These are phyloP conservation scores for Corynascus novoguineensis DNA, from an alignment of 495 filamentous ascomycete species.

Conservation along the genomic window DNA sequence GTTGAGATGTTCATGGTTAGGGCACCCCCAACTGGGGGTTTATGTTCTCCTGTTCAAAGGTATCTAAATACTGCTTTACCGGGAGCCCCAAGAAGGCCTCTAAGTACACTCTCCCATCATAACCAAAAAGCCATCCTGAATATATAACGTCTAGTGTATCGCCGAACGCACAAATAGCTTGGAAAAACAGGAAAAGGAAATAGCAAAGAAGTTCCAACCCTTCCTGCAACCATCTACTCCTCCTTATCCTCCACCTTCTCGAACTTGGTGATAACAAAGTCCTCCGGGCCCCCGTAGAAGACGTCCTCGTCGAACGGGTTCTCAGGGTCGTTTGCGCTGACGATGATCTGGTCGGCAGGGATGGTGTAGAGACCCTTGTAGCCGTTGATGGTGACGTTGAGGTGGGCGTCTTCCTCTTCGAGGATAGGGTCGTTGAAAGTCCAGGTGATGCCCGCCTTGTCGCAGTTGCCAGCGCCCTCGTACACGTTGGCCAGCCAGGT, in stretches of 20 bases:
- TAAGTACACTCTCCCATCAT: too few species aligned
- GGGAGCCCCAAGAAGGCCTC: too few species aligned
- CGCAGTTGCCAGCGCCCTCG: not conserved
- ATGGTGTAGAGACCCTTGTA: not conserved
- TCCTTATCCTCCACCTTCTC: not conserved
- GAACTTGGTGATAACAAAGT: not conserved
- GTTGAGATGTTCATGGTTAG: too few species aligned
- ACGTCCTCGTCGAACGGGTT: conserved; percentile 1
- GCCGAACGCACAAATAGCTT: not conserved
- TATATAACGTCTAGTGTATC: not conserved
- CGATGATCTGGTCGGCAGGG: not conserved
- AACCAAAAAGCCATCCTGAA: too few species aligned
- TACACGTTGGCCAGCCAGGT: not conserved
- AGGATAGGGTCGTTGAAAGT: not conserved
- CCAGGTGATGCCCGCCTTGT: not conserved
- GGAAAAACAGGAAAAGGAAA: too few species aligned
- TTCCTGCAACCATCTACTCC: not conserved
- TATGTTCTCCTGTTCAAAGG: too few species aligned
- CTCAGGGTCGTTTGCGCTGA: not conserved
- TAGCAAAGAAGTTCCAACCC: not conserved
- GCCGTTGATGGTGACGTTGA: conserved; percentile 1
- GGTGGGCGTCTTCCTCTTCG: not conserved
- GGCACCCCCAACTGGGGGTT: too few species aligned
- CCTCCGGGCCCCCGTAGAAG: not conserved
- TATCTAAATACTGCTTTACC: too few species aligned